Evolutionary conservation across 2,329 filamentous ascomycete species (phyloP).

Genomic region (Cordyceps sp.): DNA sequence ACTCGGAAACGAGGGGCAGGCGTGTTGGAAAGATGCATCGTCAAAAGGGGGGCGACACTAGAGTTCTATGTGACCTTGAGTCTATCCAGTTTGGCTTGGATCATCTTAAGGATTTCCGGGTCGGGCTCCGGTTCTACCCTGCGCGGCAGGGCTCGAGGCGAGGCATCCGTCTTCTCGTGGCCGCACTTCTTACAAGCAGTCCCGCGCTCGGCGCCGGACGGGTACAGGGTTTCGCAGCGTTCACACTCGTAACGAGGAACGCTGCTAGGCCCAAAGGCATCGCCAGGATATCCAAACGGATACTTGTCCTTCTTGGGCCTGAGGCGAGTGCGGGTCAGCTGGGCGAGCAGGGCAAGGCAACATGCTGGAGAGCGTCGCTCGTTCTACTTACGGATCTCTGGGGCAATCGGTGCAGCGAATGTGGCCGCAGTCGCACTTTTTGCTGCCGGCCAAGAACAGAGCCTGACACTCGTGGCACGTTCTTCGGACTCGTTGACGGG

Average conservation of each 20-base stretch:
- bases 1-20: too few species aligned
- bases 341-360: background rate
- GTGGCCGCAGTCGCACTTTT: slow-evolving; percentile 58
- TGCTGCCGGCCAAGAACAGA: slow-evolving; percentile 40
- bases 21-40: too few species aligned
- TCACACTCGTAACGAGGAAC: slow-evolving; percentile 42
- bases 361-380: background rate
- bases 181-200: slow-evolving; percentile 42
- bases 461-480: slow-evolving; percentile 59
- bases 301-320: slow-evolving; percentile 54
- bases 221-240: slow-evolving; percentile 43
- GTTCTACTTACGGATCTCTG: slow-evolving; percentile 53
- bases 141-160: slow-evolving; percentile 39
- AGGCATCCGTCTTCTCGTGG: slow-evolving; percentile 41
- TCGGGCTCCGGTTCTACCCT: slow-evolving; percentile 46
- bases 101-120: slow-evolving; percentile 37
- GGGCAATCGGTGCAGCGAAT: slow-evolving; percentile 66
- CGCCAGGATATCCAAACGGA: slow-evolving; percentile 53
- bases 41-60: background rate
- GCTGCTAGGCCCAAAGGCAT: slow-evolving; percentile 36
- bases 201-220: slow-evolving; percentile 29
- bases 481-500: slow-evolving; percentile 56
- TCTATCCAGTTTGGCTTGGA: slow-evolving; percentile 37
- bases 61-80: slow-evolving; percentile 18
- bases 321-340: slow-evolving; percentile 11